phyloP scores from a whole-genome alignment of 2,329 filamentous ascomycete species.

The Tricladium varicosporioides region DNA sequence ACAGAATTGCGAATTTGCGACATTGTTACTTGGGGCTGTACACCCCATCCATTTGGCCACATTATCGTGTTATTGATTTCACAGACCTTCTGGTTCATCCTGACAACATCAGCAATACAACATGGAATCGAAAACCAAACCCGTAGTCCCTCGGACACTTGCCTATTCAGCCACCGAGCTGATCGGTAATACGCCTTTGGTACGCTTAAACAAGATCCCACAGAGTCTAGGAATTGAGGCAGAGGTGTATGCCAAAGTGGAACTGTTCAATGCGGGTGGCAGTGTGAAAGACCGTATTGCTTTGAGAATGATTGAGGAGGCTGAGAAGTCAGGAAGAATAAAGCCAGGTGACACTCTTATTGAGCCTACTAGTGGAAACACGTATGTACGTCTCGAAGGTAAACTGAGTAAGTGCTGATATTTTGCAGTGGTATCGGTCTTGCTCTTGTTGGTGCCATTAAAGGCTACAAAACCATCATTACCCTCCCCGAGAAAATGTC shows the following conservation, averaged over 20 bases:
- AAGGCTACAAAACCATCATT: conserved; percentile 98
- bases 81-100: not conserved
- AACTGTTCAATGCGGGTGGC: conserved; percentile 91
- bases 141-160: conserved; percentile 25
- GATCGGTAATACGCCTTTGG: conserved; percentile 94
- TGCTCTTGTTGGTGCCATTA: conserved; percentile 89
- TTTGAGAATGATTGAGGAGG: conserved; percentile 94
- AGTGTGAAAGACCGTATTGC: conserved; percentile 96
- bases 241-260: conserved; percentile 86
- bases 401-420: conserved; percentile 26
- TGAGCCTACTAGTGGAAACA: conserved; percentile 97
- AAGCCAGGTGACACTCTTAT: conserved; percentile 97
- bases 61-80: too few relatives aligned
- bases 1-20: not conserved
- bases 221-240: conserved; percentile 86
- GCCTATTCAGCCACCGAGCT: conserved; percentile 73
- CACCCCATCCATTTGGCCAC: too few relatives aligned
- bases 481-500: conserved; percentile 99
- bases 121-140: conserved; percentile 26
- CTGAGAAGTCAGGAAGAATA: conserved; percentile 86
- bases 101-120: not conserved
- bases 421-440: conserved; percentile 74
- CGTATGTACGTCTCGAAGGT: conserved; percentile 42
- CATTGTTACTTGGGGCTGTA: too few relatives aligned
- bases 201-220: conserved; percentile 89